Evolutionary conservation across 495 filamentous ascomycete species (phyloP), one percentile per base, ranked within the genome.

Genomic region (Cercophora sp.): DNA sequence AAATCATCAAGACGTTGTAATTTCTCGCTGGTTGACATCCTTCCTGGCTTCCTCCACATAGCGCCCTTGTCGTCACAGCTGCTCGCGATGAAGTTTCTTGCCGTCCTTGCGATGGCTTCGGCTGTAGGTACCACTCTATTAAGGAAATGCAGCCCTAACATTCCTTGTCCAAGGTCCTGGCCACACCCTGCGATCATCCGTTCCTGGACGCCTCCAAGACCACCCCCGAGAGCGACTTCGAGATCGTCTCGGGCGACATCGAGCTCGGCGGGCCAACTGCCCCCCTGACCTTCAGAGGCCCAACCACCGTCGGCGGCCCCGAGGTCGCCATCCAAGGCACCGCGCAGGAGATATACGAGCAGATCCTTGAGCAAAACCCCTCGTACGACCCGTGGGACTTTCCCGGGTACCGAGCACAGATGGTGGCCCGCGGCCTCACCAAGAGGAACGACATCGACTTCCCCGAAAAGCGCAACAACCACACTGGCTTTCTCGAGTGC

Each of bases 361-460:
- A 37, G 13, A n/a, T 37, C 34, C 34, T 37, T 4, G 19, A 37
- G 34, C 34, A n/a, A 11, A 37, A 37, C n/a, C 34, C 34, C 11
- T 37, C 34, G 34, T 37, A 37, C 34, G 34, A 37, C 34, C 34
- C 34, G 13, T 37, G 34, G 34, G 34, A 37, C 34, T 37, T 37
- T 16, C 34, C 4, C 11, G 11, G 3, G 5, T 37, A n/a, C 34
- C 34, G 19, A 16, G 4, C 4, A 4, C 5, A n/a, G 4, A 37
- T 37, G 34, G 34, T 16, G 13, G 34, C 34, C 34, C 13, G 19
- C 34, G 34, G 34, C 34, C 13, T 37, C 13, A 37, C 34, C 34
- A 37, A 37, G 34, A 16, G 34, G 34, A 16, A 37, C 34, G 34
- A 37, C 13, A 16, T n/a, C 13, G 13, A 13, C 34, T 5, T 16